These are phyloP conservation scores for Aspergillus pseudonomiae DNA, from an alignment of 2,329 filamentous ascomycete genomes.

Conservation along the genomic window DNA sequence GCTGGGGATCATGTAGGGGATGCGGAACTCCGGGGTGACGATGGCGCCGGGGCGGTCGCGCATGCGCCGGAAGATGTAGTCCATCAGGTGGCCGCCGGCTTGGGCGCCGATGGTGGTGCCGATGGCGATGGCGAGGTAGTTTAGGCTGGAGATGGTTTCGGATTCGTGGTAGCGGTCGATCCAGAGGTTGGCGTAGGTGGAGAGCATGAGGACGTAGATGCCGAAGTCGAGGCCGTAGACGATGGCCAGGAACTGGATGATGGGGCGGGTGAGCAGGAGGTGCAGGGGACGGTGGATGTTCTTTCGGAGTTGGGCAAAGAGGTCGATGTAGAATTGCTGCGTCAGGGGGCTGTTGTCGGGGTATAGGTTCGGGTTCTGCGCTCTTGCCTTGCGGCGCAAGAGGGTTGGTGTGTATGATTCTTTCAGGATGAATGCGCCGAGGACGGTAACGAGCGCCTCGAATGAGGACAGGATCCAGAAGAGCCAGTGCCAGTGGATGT, in stretches of 20 bases:
- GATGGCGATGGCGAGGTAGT: conserved; percentile 3
- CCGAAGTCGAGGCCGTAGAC: conserved; percentile 5
- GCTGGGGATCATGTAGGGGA: conserved; percentile 4
- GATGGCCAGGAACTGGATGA: neutral
- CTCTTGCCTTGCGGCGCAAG: conserved; percentile 1
- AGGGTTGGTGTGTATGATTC: conserved; percentile 5
- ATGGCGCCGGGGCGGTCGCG: neutral
- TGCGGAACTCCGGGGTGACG: neutral
- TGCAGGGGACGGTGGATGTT: neutral
- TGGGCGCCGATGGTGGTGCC: conserved; percentile 1
- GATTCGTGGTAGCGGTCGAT: conserved; percentile 1
- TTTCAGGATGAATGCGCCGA: neutral
- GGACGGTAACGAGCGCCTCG: neutral
- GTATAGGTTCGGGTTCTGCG: neutral
- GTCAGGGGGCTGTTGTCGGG: neutral
- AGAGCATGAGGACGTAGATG: conserved; percentile 5
- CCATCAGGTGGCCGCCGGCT: conserved; percentile 3
- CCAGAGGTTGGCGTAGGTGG: conserved; percentile 3
- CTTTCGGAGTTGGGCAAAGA: neutral
- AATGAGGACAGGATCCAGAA: conserved; percentile 9
- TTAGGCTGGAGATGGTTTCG: neutral
- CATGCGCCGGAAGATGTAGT: conserved; percentile 1
- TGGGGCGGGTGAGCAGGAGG: neutral
- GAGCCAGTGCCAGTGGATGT: conserved; percentile 11
- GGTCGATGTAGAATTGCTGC: neutral